A percentile compares a stretch with the other conserved stretches of the same genome.
phyloP scores from a whole-genome alignment of 352 stramenopile genomes.

The Phytophthora chlamydospora region DNA sequence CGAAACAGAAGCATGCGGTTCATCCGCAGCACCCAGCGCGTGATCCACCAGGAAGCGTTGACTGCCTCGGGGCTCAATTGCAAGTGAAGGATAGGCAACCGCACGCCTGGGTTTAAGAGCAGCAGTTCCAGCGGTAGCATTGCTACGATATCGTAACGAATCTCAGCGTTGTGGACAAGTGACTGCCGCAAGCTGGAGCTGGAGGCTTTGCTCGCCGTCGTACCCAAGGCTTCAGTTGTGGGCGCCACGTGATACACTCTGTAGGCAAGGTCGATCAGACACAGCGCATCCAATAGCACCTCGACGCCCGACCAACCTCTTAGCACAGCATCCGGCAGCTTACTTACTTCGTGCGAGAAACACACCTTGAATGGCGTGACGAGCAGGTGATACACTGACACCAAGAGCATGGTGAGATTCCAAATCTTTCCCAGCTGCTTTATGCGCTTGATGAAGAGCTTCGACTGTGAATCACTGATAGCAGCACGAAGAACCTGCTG shows the following conservation, averaged over 20 bases:
- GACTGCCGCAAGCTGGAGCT: background rate
- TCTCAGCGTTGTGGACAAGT: conserved; percentile 23
- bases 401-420: conserved; percentile 49
- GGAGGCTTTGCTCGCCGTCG: background rate
- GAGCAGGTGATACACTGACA: conserved; percentile 44
- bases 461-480: conserved; percentile 11
- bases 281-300: conserved; percentile 52
- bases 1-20: conserved; percentile 53
- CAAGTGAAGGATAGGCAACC: conserved; percentile 3
- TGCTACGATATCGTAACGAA: conserved; percentile 43
- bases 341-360: conserved; percentile 48
- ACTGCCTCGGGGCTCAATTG: background rate
- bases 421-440: conserved; percentile 46
- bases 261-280: conserved; percentile 40
- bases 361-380: conserved; percentile 54
- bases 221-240: background rate
- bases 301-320: conserved; percentile 46
- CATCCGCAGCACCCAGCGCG: conserved; percentile 46
- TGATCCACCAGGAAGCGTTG: conserved; percentile 34
- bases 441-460: conserved; percentile 43
- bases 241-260: conserved; percentile 7
- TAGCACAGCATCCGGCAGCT: conserved; percentile 20
- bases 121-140: conserved; percentile 54
- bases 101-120: conserved; percentile 3
- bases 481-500: conserved; percentile 14